A percentile compares a stretch with the other conserved stretches of the same genome.
These are phyloP conservation scores for Pistacia integerrima DNA, from an alignment of 345 rosid species.

Conservation along the genomic window DNA sequence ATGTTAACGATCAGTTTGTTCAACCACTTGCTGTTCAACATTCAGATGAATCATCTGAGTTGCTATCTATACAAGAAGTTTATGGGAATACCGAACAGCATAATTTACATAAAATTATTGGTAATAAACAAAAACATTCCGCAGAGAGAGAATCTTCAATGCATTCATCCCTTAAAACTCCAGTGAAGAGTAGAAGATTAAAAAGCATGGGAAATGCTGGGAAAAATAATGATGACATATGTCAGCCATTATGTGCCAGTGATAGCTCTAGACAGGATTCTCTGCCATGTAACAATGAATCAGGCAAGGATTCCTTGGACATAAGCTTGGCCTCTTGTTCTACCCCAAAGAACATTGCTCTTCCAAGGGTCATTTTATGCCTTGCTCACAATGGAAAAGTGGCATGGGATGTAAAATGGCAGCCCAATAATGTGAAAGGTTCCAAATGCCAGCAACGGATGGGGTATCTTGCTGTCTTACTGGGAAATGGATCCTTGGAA, in stretches of 20 bases:
- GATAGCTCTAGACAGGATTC: constrained; percentile 25
- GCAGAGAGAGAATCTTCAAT: constrained; percentile 26
- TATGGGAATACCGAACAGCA: constrained; percentile 31
- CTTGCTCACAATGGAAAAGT: constrained; percentile 92
- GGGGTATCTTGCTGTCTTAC: constrained; percentile 93
- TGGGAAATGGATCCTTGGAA: constrained; percentile 92
- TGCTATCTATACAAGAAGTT: constrained; percentile 34
- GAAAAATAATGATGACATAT: constrained; percentile 22
- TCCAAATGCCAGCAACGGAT: constrained; percentile 55
- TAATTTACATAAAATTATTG: constrained; percentile 25
- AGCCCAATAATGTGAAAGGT: constrained; percentile 46
- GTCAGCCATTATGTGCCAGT: not conserved
- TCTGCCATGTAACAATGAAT: constrained; percentile 22
- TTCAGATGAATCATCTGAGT: constrained; percentile 47
- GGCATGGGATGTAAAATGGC: constrained; percentile 94
- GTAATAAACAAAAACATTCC: constrained; percentile 23
- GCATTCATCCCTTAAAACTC: constrained; percentile 35
- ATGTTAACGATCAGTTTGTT: constrained; percentile 31
- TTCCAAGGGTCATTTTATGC: constrained; percentile 80
- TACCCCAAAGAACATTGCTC: constrained; percentile 47
- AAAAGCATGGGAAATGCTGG: constrained; percentile 25
- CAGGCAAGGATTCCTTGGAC: constrained; percentile 26
- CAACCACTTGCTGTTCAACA: constrained; percentile 52
- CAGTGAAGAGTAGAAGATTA: constrained; percentile 27
- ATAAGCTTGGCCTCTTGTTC: constrained; percentile 25